These are phyloP conservation scores for Tricholoma saponaceum DNA, from an alignment of 768 basidiomycete species.

Conservation along the genomic window DNA sequence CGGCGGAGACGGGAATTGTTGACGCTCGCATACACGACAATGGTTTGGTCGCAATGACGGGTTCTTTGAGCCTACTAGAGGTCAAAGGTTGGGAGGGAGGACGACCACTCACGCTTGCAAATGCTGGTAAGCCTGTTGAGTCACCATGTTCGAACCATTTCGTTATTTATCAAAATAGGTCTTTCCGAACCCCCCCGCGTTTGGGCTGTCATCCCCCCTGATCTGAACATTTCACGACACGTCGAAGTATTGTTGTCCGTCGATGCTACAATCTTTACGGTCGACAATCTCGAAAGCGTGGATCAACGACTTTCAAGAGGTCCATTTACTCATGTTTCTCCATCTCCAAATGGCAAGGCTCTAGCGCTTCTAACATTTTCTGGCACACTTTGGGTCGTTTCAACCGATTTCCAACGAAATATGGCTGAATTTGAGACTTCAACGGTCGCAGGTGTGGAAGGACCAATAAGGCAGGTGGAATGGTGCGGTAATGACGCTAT, in stretches of 20 bases:
- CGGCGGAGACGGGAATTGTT: constrained; percentile 75
- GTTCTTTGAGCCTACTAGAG: constrained; percentile 72
- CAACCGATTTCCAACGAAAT: constrained; percentile 84
- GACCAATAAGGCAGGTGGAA: constrained; percentile 65
- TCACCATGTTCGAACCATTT: background rate
- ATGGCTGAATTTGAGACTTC: constrained; percentile 84
- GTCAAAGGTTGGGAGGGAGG: constrained; percentile 87
- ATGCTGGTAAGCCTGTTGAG: constrained; percentile 52
- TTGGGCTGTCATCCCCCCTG: constrained; percentile 90
- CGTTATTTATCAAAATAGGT: constrained; percentile 35
- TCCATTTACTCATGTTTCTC: constrained; percentile 82
- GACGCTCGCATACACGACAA: constrained; percentile 84
- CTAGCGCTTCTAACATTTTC: constrained; percentile 76
- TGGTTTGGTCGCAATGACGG: constrained; percentile 84
- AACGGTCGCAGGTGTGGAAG: constrained; percentile 48
- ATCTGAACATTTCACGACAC: constrained; percentile 84
- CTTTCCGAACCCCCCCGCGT: constrained; percentile 75
- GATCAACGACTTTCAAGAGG: constrained; percentile 89
- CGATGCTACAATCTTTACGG: constrained; percentile 72
- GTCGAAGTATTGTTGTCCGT: constrained; percentile 85
- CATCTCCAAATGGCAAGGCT: constrained; percentile 93
- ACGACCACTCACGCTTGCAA: constrained; percentile 67
- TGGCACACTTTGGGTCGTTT: constrained; percentile 88
- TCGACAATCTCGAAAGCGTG: constrained; percentile 85
- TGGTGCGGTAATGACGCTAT: constrained; percentile 99